These are phyloP conservation scores for Scenedesmus sp. DNA, from an alignment of 163 green algal species.

Conservation along the genomic window DNA sequence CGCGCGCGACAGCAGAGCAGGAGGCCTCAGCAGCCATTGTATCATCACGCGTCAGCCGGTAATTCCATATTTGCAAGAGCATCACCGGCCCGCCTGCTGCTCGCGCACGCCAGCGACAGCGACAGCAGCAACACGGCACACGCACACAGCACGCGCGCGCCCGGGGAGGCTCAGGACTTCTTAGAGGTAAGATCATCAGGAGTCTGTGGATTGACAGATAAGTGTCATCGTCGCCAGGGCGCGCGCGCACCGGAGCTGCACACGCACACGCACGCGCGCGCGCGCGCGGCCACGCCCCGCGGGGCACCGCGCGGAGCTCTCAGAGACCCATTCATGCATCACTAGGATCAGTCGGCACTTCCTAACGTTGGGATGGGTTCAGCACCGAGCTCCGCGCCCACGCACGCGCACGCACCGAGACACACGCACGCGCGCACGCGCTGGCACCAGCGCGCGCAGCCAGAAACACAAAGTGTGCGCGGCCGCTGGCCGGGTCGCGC, in stretches of 20 bases:
- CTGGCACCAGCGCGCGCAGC: no score
- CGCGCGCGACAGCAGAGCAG: no score
- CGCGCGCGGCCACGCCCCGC: background rate
- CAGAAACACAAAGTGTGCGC: no score
- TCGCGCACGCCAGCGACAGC: background rate
- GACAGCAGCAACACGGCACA: background rate
- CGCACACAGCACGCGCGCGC: background rate
- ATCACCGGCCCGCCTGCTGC: slow-evolving; percentile 12
- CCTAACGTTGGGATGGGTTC: slow-evolving; percentile 28
- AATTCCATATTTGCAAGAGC: slow-evolving; percentile 43
- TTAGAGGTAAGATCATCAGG: slow-evolving; percentile 42
- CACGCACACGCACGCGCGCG: background rate
- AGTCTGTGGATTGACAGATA: slow-evolving; percentile 50
- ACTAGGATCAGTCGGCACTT: slow-evolving; percentile 51
- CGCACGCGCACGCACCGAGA: background rate
- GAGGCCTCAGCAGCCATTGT: slow-evolving; percentile 42
- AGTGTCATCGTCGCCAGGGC: slow-evolving; percentile 35
- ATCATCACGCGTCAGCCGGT: slow-evolving; percentile 46
- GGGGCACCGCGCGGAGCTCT: background rate
- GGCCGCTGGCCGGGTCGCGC: no score
- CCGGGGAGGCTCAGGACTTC: slow-evolving; percentile 44
- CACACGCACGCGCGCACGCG: background rate
- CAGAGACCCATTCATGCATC: slow-evolving; percentile 37
- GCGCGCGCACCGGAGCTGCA: no score
- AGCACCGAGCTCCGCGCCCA: background rate